Evolutionary conservation across 202 grass and related monocot species (phyloP), one percentile per base, ranked within the genome.

Genomic region (Dendrocalamus latiflorus): DNA sequence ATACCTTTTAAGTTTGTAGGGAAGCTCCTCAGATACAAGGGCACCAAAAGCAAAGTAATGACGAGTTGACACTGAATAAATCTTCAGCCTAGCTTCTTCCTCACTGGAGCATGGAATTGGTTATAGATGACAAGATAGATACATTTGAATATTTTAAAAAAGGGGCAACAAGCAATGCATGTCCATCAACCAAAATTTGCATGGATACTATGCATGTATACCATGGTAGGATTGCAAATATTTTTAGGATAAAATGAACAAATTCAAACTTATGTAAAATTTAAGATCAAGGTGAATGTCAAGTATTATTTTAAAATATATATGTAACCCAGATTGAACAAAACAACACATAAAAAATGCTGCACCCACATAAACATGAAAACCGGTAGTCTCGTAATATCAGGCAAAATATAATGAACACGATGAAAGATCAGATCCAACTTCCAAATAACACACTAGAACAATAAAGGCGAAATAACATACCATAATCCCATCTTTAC

Each of bases 11-110:
- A 95, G 58, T 79, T 95, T 95, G 76, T 90, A 90, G 22, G 89
- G 88, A 1, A 90, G 71, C 63, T 95, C 93, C 75, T 95, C 93
- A 76, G 87, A 92, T 41, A 95, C 87, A 53, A 90, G 85, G 30
- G 86, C 86, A 4, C 93, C 93, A 68, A 94, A 94, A 62, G 90
- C 93, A 79, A 92, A 94, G 76, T 94, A 95, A 55, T 95, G 90
- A 47, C 77, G 70, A 62, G 93, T 95, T 43, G 93, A 95, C 12
- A 95, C 93, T 8, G 90, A 95, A 64, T 95, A 95, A 24, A 95
- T 92, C 71, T 91, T 88, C 47, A 61, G 67, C 75, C 82, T 95
- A 70, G 90, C 90, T 88, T 95, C 88, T 39, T 92, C 79, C 25
- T 92, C 88, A 67, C 93, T 95, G 79, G 15, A 88, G 69, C 5